Evolutionary conservation across 1,284 basidiomycete species (phyloP).

Genomic region (Coriolopsis trogii): DNA sequence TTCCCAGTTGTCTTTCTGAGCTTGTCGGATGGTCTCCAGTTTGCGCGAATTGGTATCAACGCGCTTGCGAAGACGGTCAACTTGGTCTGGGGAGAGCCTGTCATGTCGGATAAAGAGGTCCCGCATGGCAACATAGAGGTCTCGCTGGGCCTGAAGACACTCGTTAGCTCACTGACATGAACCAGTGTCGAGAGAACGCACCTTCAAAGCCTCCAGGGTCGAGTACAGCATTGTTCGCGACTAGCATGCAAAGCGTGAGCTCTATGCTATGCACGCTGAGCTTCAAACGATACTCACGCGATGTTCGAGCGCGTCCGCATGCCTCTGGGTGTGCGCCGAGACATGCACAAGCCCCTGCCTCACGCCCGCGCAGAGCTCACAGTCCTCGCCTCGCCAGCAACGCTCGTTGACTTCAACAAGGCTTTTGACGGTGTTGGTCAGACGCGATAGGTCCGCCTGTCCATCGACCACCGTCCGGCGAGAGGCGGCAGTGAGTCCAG

Average conservation of each 20-base stretch:
- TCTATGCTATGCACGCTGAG: too few relatives aligned
- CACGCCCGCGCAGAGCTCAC: conserved; percentile 83
- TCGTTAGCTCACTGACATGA: conserved; percentile 18
- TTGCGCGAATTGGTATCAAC: conserved; percentile 77
- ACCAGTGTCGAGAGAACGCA: conserved; percentile 27
- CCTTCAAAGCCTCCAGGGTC: conserved; percentile 78
- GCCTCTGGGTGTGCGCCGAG: conserved; percentile 70
- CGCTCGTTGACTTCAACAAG: conserved; percentile 76
- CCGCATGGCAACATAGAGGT: conserved; percentile 83
- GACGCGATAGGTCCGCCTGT: conserved; percentile 80
- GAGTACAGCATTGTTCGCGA: conserved; percentile 62
- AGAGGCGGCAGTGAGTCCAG: conserved; percentile 29
- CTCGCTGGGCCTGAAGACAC: conserved; percentile 70
- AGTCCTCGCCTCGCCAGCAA: conserved; percentile 81
- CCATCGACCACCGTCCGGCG: conserved; percentile 32
- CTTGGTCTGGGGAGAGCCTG: conserved; percentile 80
- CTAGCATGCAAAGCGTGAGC: too few relatives aligned
- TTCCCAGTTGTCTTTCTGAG: conserved; percentile 80
- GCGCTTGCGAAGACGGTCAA: conserved; percentile 84
- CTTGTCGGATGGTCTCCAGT: conserved; percentile 69
- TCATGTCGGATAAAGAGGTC: conserved; percentile 86
- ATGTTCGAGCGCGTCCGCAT: conserved; percentile 78
- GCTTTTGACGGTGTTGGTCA: conserved; percentile 82
- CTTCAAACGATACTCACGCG: conserved; percentile 72
- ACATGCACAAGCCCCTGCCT: conserved; percentile 70